Percentiles rank a stretch among this genome's conserved stretches.
phyloP scores from a whole-genome alignment of 2,329 filamentous ascomycete genomes.

The Cladosporium cucumerinum region DNA sequence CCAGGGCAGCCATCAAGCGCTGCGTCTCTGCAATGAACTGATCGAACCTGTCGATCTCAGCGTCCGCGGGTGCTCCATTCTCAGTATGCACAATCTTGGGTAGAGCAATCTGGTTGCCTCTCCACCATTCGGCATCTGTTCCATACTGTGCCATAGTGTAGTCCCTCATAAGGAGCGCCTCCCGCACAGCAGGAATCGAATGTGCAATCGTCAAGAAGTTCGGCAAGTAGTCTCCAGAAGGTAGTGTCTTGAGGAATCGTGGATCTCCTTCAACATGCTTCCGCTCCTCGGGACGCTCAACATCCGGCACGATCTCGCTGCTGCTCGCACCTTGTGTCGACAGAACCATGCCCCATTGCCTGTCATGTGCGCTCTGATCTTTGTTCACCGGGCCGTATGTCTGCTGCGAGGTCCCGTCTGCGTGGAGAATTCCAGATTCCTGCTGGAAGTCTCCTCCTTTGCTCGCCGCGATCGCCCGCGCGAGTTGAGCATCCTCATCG shows the following conservation, averaged over 20 bases:
- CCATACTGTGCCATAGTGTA: conserved; percentile 51
- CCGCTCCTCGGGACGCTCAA: conserved; percentile 37
- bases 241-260: conserved; percentile 55
- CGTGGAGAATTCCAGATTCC: conserved; percentile 52
- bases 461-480: conserved; percentile 27
- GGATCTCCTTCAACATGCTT: conserved; percentile 50
- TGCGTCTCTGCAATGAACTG: conserved; percentile 57
- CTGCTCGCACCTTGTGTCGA: conserved; percentile 1
- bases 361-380: conserved; percentile 49
- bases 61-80: conserved; percentile 25
- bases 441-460: conserved; percentile 36
- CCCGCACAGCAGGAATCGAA: conserved; percentile 56
- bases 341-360: conserved; percentile 52
- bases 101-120: conserved; percentile 50
- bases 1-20: conserved; percentile 60
- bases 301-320: conserved; percentile 53
- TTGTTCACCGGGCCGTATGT: conserved; percentile 55
- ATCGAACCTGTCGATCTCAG: conserved; percentile 37
- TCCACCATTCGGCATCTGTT: conserved; percentile 60
- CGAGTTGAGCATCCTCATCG: conserved; percentile 32
- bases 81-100: conserved; percentile 49
- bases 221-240: conserved; percentile 53
- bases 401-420: conserved; percentile 33
- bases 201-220: conserved; percentile 61
- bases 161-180: conserved; percentile 52